Conservation (phyloP, 164 flowering plant genomes). For the Kalanchoe fedtschenkoi region DNA sequence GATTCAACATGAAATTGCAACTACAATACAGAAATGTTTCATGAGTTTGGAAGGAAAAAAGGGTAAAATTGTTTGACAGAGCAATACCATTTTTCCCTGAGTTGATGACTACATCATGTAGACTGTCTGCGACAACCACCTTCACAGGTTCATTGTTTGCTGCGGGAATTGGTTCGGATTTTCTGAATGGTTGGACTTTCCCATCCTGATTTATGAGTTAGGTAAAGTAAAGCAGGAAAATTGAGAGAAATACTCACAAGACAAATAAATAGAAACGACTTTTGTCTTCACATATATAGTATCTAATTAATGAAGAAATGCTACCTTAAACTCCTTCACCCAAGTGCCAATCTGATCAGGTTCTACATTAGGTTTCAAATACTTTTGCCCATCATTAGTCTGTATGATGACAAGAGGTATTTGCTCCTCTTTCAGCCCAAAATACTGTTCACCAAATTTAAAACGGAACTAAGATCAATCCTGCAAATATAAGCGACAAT, state of each 20-base stretch:
- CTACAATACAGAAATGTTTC: background rate
- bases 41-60: background rate
- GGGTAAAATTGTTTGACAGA: background rate
- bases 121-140: constrained; percentile 81
- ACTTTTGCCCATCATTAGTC: constrained; percentile 47
- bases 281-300: background rate
- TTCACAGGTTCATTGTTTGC: constrained; percentile 85
- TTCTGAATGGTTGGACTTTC: constrained; percentile 33
- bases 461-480: background rate
- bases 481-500: background rate
- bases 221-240: background rate
- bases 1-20: too few relatives aligned
- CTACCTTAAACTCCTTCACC: constrained; percentile 75
- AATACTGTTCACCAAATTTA: constrained; percentile 40
- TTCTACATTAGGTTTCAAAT: constrained; percentile 48
- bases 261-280: background rate
- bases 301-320: background rate
- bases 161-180: constrained; percentile 86
- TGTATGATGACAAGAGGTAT: constrained; percentile 71
- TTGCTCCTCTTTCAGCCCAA: constrained; percentile 65
- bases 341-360: constrained; percentile 66
- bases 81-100: constrained; percentile 78
- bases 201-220: constrained; percentile 51
- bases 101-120: constrained; percentile 66
- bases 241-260: background rate